Conservation (phyloP, 2,329 filamentous ascomycete genomes). For the Pseudogymnoascus sp. region DNA sequence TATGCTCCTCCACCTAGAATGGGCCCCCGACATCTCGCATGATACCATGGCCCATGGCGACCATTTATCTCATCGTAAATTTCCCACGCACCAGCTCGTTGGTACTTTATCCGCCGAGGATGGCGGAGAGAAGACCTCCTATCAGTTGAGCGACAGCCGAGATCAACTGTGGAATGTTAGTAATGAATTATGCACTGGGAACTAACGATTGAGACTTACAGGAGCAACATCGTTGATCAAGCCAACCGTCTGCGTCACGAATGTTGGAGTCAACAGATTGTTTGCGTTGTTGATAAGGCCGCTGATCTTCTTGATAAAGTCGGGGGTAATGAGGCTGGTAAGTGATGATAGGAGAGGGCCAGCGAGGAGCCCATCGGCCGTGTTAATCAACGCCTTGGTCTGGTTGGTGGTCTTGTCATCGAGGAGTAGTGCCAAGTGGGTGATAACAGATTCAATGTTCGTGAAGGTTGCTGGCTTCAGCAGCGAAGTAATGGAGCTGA, state of each 20-base stretch:
- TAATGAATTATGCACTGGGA: not conserved
- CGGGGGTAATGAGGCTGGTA: not conserved
- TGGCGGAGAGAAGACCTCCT: not conserved
- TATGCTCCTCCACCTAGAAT: not conserved
- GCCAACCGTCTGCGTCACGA: constrained; percentile 1
- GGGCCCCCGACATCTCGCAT: not conserved
- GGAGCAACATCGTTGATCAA: not conserved
- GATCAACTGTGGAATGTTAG: not conserved
- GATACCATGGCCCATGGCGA: not conserved
- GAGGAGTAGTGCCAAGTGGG: constrained; percentile 6
- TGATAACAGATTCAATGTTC: constrained; percentile 8
- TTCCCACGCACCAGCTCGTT: not conserved
- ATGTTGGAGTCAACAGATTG: not conserved
- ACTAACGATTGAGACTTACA: not conserved
- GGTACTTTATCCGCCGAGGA: not conserved
- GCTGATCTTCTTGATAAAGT: constrained; percentile 2
- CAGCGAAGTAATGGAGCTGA: not conserved
- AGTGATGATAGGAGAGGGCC: not conserved
- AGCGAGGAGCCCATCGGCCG: not conserved
- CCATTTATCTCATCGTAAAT: not conserved
- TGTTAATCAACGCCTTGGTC: not conserved
- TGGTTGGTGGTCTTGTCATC: constrained; percentile 11
- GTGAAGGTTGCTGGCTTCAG: constrained; percentile 8
- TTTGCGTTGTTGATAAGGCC: not conserved
- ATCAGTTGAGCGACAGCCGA: not conserved